Evolutionary conservation across 129 eudicot species (phyloP), one percentile per base, ranked within the genome.

Genomic region (Chrysanthemum seticuspe): DNA sequence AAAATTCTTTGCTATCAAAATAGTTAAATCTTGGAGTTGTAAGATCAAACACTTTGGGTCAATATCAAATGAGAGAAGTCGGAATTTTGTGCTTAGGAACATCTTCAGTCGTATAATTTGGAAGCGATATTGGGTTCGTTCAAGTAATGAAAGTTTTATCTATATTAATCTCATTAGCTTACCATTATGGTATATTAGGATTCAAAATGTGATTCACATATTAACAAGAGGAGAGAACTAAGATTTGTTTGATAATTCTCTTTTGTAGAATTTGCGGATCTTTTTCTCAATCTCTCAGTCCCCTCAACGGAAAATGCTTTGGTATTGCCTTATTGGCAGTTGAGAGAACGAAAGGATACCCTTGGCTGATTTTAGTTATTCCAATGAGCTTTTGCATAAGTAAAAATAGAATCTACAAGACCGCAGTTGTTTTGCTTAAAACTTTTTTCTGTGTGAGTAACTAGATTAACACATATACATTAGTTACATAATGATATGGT

Each of bases 1-100:
- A 70, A 36, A 54, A 34, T 2, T 53, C n/a, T 69, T 8, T 50
- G 9, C 53, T 69, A 52, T 53, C 10, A 25, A 3, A 13, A 23
- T 13, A 13, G 23, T n/a, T 51, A 68, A 51, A 14, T 51, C 27
- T 14, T 14, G 61, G 74, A 29, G 64, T 4, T 34, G 52, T 70
- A 70, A n/a, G 53, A 55, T 10, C 15, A 14, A 52, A 25, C 14
- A 51, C 57, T 10, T 29, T 53, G 14, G 47, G 51, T 67, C 19
- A 14, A 69, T 53, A 27, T 69, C 62, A 7, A 29, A 53, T 53
- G 36, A 56, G 65, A 65, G 19, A 71, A 71, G 65, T 56, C 19
- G 31, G 48, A 66, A 21, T 16, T 48, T 48, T 45, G 16, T 66
- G 55, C 15, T 10, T 49, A 48, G 71, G 44, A 19, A 12, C 23